Evolutionary conservation across 352 stramenopile genomes (phyloP), one percentile per base, ranked within the genome.

Genomic region (Phytophthora palmivora): DNA sequence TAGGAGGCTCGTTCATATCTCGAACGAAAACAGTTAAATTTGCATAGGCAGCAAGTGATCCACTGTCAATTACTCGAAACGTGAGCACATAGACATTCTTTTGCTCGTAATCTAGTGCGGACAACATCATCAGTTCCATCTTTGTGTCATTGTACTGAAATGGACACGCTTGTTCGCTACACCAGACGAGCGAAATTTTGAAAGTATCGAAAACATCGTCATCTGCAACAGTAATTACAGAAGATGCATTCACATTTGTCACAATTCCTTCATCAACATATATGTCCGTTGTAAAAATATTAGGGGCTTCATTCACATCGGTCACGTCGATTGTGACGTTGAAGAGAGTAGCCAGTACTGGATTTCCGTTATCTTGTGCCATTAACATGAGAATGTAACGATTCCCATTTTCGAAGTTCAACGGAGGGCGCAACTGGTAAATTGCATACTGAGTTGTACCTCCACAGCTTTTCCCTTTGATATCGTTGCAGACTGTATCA

Each of bases 1-100:
- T 26, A 2, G 79, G 79, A 18, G 63, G 33, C 18, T 87, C 79
- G 32, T 89, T 89, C 9, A 79, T 68, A 46, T 89, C 72, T 0
- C 74, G 30, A 9, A 89, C 58, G 14, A 70, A 72, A 44, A 89
- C 39, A 10, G 48, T 67, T 36, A 87, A 24, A 46, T 68, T 78
- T 0, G 47, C 57, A 3, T 77, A 52, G 2, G 43, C 50, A 26
- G 53, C 43, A 4, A 78, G 62, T 16, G 19, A 34, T 37, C 53
- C 61, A 45, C 26, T 61, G 50, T 88, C 78, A 12, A 56, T 76
- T 24, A 70, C 71, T 45, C 37, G 43, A 47, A 84, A 70, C 8
- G 48, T 63, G 2, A 78, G 39, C 0, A 19, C 46, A 22, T 71
- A 75, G 2, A 38, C 18, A 10, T 24, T 53, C 18, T 53, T 56